Percentiles rank a stretch among this genome's conserved stretches.
These are phyloP conservation scores for Pogostemon cablin DNA, from an alignment of 257 asterid species.

Conservation along the genomic window DNA sequence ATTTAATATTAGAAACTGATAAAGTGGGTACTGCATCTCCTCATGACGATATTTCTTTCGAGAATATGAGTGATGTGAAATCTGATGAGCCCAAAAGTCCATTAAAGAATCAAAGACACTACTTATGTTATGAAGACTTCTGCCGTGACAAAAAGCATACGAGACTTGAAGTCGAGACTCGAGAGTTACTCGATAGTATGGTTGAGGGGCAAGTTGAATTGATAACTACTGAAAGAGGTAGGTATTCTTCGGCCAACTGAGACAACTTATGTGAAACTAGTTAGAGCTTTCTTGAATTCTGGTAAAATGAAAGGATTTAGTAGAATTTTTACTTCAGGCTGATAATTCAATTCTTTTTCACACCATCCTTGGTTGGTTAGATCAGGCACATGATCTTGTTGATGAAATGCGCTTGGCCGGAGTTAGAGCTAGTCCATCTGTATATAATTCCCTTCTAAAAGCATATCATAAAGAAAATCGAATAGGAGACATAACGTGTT, in stretches of 20 bases:
- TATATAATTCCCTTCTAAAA: conserved; percentile 71
- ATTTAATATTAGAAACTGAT: conserved; percentile 46
- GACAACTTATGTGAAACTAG: too few species aligned
- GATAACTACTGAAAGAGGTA: conserved; percentile 74
- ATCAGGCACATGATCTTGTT: conserved; percentile 59
- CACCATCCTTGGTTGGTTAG: conserved; percentile 6
- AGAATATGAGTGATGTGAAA: conserved; percentile 31
- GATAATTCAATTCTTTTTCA: conserved; percentile 65
- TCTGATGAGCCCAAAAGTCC: conserved; percentile 34
- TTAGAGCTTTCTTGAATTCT: too few species aligned
- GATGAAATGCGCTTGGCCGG: conserved; percentile 84
- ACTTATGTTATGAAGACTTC: conserved; percentile 54
- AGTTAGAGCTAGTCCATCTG: conserved; percentile 63
- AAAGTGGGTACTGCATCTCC: conserved; percentile 29
- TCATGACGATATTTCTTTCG: conserved; percentile 29
- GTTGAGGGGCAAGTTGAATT: conserved; percentile 65
- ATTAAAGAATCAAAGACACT: conserved; percentile 3
- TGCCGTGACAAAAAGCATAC: conserved; percentile 59
- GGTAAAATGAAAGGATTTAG: conserved; percentile 58
- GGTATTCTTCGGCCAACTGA: conserved; percentile 83
- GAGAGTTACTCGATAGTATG: conserved; percentile 54
- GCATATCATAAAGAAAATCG: conserved; percentile 36
- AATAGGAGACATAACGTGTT: too few species aligned
- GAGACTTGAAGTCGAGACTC: conserved; percentile 62
- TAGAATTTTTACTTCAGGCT: conserved; percentile 62